These are phyloP conservation scores for Tetracentron sinense DNA, from an alignment of 164 flowering plant genomes.

Conservation along the genomic window DNA sequence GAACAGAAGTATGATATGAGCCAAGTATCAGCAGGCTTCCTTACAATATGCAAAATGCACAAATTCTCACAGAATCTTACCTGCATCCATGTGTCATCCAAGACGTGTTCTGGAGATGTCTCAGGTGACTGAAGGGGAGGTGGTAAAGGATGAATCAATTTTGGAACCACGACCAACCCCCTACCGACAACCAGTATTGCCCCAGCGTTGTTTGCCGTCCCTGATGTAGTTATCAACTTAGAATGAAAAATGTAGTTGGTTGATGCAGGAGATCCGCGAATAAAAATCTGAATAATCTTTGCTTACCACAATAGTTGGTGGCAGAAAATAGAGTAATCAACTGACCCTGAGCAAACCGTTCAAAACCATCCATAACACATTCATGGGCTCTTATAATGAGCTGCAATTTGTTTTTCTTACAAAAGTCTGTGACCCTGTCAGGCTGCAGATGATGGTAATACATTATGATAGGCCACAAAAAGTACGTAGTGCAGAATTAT, in stretches of 20 bases:
- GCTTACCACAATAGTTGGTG: slow-evolving; percentile 94
- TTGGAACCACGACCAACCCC: slow-evolving; percentile 91
- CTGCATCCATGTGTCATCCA: slow-evolving; percentile 96
- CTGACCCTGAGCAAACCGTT: slow-evolving; percentile 98
- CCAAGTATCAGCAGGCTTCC: neutral
- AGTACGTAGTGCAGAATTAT: neutral
- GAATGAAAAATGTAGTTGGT: slow-evolving; percentile 2
- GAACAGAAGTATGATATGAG: neutral
- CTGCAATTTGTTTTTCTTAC: slow-evolving; percentile 91
- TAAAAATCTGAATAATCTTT: neutral
- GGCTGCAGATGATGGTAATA: slow-evolving; percentile 54
- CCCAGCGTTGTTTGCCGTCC: slow-evolving; percentile 97
- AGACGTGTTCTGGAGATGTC: slow-evolving; percentile 74
- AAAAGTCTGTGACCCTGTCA: slow-evolving; percentile 90
- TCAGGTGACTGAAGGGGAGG: slow-evolving; percentile 97
- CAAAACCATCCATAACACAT: slow-evolving; percentile 99
- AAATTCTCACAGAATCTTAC: slow-evolving; percentile 20
- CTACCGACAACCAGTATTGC: slow-evolving; percentile 93
- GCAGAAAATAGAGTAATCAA: slow-evolving; percentile 95
- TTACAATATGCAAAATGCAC: neutral
- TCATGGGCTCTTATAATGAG: slow-evolving; percentile 97
- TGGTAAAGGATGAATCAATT: slow-evolving; percentile 95
- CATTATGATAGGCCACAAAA: neutral
- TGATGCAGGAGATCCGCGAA: neutral
- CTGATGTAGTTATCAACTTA: slow-evolving; percentile 30